These are phyloP conservation scores for Bruguiera hainesii DNA, from an alignment of 441 rosid genomes.

Conservation along the genomic window DNA sequence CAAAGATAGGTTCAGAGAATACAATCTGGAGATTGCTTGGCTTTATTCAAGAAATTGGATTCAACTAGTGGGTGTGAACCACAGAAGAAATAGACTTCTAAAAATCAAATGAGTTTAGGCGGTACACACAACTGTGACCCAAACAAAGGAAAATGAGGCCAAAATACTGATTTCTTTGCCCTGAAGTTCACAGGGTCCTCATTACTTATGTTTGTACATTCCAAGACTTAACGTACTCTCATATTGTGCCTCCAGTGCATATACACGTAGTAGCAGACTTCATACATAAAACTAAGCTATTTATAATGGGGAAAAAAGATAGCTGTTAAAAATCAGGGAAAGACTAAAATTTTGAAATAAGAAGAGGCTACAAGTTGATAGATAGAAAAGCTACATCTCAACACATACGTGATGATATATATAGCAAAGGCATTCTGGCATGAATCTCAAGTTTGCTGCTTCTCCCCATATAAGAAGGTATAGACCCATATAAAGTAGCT, in stretches of 20 bases:
- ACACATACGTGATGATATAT: slow-evolving; percentile 93
- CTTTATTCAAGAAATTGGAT: too few relatives aligned
- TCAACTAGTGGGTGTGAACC: too few relatives aligned
- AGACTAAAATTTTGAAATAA: not conserved
- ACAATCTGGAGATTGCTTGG: too few relatives aligned
- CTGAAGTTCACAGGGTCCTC: too few relatives aligned
- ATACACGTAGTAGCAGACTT: not conserved
- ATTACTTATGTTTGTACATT: too few relatives aligned
- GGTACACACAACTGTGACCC: too few relatives aligned
- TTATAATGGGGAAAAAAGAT: not conserved
- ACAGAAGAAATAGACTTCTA: too few relatives aligned
- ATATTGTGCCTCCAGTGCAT: not conserved
- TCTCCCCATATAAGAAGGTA: slow-evolving; percentile 99
- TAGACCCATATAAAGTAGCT: slow-evolving; percentile 88
- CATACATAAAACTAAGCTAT: not conserved
- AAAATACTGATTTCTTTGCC: too few relatives aligned
- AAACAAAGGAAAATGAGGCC: too few relatives aligned
- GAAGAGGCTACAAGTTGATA: slow-evolving; percentile 10
- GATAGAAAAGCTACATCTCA: slow-evolving; percentile 1
- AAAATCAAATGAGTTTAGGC: too few relatives aligned
- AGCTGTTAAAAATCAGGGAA: not conserved
- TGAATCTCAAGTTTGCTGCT: slow-evolving; percentile 97
- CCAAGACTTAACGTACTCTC: not conserved
- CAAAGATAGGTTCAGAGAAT: too few relatives aligned
- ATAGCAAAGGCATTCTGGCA: slow-evolving; percentile 99